phyloP scores from a whole-genome alignment of 371 early-diverging fungal species.

The Rhizopus sp. region DNA sequence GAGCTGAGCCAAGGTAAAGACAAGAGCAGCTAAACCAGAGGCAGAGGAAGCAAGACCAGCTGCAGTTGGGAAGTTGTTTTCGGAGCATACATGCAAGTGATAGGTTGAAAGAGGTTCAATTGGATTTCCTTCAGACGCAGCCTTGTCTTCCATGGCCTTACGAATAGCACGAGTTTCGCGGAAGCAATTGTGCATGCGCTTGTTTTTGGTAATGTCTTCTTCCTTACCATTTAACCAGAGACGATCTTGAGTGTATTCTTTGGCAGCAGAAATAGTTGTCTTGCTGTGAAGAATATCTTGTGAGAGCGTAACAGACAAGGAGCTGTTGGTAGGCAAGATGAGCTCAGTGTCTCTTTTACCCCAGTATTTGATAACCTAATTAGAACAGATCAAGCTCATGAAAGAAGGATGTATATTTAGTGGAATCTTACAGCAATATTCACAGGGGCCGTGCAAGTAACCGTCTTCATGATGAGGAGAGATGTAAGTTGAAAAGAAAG shows the following conservation, averaged over 20 bases:
- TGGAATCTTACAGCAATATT: slow-evolving; percentile 92
- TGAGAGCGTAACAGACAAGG: slow-evolving; percentile 95
- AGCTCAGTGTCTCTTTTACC: slow-evolving; percentile 92
- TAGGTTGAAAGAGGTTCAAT: slow-evolving; percentile 58
- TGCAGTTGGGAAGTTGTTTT: slow-evolving; percentile 99
- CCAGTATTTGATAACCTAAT: slow-evolving; percentile 95
- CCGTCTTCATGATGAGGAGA: slow-evolving; percentile 48
- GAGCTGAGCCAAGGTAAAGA: slow-evolving; percentile 81
- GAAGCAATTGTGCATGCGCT: slow-evolving; percentile 86
- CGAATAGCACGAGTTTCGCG: slow-evolving; percentile 80
- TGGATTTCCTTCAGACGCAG: slow-evolving; percentile 36
- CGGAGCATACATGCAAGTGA: slow-evolving; percentile 83
- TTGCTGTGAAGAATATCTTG: slow-evolving; percentile 94
- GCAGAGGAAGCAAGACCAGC: slow-evolving; percentile 99
- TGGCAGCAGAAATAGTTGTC: slow-evolving; percentile 82
- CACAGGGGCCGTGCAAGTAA: slow-evolving; percentile 95
- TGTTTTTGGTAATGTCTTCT: slow-evolving; percentile 79
- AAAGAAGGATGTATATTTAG: background rate
- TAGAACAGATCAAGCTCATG: background rate
- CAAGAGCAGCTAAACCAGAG: slow-evolving; percentile 95
- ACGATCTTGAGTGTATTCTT: slow-evolving; percentile 65
- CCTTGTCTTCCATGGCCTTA: slow-evolving; percentile 62
- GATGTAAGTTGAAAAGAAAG: slow-evolving; percentile 12
- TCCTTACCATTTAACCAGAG: slow-evolving; percentile 96
- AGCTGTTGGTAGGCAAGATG: slow-evolving; percentile 96